Percentiles rank a stretch among this genome's conserved stretches.
Evolutionary conservation across 805 yeast species (phyloP).

Genomic region (Komagataella pastoris): DNA sequence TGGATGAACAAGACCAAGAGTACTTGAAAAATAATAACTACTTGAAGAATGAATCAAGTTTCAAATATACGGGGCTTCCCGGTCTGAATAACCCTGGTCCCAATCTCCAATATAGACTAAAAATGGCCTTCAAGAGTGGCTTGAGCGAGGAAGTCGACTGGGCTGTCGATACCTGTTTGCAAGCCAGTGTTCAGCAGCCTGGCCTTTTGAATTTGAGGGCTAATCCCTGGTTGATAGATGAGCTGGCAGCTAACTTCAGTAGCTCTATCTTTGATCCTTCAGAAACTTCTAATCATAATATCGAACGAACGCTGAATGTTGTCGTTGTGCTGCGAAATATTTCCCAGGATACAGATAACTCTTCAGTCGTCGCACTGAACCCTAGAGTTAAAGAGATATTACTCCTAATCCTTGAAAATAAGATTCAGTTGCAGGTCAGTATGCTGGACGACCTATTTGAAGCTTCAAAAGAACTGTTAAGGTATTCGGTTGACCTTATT

Average conservation of each 20-base stretch:
- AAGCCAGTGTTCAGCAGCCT: slow-evolving; percentile 26
- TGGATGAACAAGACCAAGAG: slow-evolving; percentile 18
- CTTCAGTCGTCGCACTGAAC: slow-evolving; percentile 57
- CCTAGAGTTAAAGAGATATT: slow-evolving; percentile 23
- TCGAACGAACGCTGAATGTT: slow-evolving; percentile 23
- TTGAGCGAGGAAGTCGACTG: slow-evolving; percentile 57
- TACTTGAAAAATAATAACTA: slow-evolving; percentile 16
- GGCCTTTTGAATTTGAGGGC: slow-evolving; percentile 26
- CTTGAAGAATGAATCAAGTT: slow-evolving; percentile 16
- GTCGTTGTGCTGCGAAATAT: slow-evolving; percentile 67
- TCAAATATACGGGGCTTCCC: slow-evolving; percentile 16
- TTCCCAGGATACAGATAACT: slow-evolving; percentile 72
- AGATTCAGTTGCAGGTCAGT: slow-evolving; percentile 12
- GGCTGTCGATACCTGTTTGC: slow-evolving; percentile 46
- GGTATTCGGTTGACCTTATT: slow-evolving; percentile 62
- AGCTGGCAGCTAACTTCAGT: slow-evolving; percentile 21
- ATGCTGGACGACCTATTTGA: slow-evolving; percentile 15
- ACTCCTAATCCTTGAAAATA: slow-evolving; percentile 24
- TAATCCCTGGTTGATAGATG: slow-evolving; percentile 26
- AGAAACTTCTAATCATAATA: slow-evolving; percentile 3
- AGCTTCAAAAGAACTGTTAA: slow-evolving; percentile 42
- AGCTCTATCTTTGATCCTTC: slow-evolving; percentile 3
- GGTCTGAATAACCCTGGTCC: slow-evolving; percentile 37
- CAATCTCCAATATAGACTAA: slow-evolving; percentile 49
- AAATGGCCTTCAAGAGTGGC: slow-evolving; percentile 55